Base-by-base conservation (phyloP, 306 rosid species). In the Lathyrus oleraceus region DNA sequence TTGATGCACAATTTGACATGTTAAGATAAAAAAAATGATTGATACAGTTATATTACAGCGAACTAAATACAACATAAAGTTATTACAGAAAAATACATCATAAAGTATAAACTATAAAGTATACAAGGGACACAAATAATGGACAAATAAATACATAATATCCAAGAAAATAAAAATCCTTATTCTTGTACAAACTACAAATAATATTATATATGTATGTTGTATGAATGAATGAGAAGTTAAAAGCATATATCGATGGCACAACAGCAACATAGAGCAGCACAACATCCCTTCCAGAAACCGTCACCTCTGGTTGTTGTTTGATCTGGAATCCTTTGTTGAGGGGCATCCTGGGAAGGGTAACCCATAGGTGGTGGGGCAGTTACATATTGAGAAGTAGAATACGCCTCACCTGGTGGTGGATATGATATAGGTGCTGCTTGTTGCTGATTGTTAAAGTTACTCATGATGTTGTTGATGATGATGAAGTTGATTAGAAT, bases 281-380 rank as follows among this genome's bases (percentile, higher is more conserved):
- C 84, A 66, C 74, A 77, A 63, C 88, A 84, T 75, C 88, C 83
- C 38, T 81, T 75, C 83, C 77, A 84, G 23, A 84, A 84, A 9
- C 85, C 85, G 65, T 81, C 85, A 48, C 85, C 85, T 42, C 61
- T 81, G 42, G 49, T 52, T 3, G 67, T 78, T 8, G 83, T 84
- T 74, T 84, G 36, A 1, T 52, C 38, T 21, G 74, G 48, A 47
- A 70, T 56, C 16, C 54, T 69, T 5, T 65, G 76, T 63, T 83
- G 75, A 7, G 79, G 67, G 42, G 13, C 73, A 64, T 79, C 74
- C 28, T 75, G 64, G 11, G 77, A 47, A n/a, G 84, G 80, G 8
- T 80, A 75, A 3, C 77, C 84, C 70, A 75, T 59, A 2, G 84
- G 77, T 64, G 84, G 84, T 65, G 80, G 84, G 53, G 77, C 67